Evolutionary conservation across 805 yeast genomes (phyloP), one percentile per base, ranked within the genome.

Genomic region (Hanseniaspora mollemarum): DNA sequence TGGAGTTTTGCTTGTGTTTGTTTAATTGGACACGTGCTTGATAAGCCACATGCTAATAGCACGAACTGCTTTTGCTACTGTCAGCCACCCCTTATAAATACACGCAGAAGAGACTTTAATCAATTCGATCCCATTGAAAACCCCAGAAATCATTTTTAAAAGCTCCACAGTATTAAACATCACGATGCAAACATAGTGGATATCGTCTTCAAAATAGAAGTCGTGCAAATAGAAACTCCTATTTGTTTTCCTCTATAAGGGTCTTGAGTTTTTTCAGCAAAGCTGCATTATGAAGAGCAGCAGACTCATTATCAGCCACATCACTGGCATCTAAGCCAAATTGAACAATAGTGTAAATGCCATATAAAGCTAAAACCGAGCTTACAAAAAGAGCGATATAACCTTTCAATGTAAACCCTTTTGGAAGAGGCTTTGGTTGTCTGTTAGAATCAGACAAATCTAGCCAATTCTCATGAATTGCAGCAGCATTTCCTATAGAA

Each of bases 401-500:
- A 1, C 92, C 92, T 61, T 77, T 80, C 7, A 64, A 37, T 0
- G 88, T 81, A 66, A 83, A 83, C 0, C 90, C 90, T 6, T 60
- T 67, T 0, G 92, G 90, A 54, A 83, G 69, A 13, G 84, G 82
- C 0, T 59, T 57, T 15, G 75, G 73, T 59, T 83, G 92, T 36
- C 71, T 57, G 35, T 74, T 73, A 58, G 82, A 83, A 4, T 84
- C 85, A 1, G 66, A 54, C 56, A 83, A 63, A 56, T 82, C 70
- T 10, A 77, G 64, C 75, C 81, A 79, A 49, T 74, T 71, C 2
- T 68, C 64, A 1, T 67, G 49, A 46, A 75, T 72, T 7, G 83
- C 86, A n/a, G 88, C 90, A 2, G 94, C 88, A 64, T 83, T 82
- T 45, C 90, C 90, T 38, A 56, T 58, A 33, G 62, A 63, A 25